Percentiles rank a stretch among this genome's conserved stretches.
These are phyloP conservation scores for Talaromyces funiculosus DNA, from an alignment of 2,329 filamentous ascomycete species.

Conservation along the genomic window DNA sequence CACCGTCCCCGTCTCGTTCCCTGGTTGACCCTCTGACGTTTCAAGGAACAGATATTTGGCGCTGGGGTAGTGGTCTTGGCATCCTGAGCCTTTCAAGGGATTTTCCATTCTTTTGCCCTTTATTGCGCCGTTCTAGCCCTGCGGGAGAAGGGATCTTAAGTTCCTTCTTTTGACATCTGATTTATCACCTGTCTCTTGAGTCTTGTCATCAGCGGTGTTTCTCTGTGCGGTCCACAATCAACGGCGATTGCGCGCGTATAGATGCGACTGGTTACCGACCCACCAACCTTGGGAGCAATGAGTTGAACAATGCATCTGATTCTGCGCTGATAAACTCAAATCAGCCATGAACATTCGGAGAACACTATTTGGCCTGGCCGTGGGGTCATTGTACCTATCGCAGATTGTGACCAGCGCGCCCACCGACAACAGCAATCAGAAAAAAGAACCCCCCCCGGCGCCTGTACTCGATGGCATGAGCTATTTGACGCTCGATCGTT, in stretches of 20 bases:
- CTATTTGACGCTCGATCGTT: conserved; percentile 6
- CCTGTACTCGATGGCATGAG: conserved; percentile 10
- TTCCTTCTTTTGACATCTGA: background rate
- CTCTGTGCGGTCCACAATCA: background rate
- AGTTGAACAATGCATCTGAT: background rate
- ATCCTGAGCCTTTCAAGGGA: conserved; percentile 2
- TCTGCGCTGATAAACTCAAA: background rate
- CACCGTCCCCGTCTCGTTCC: background rate
- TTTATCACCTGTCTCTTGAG: background rate
- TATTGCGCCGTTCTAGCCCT: background rate
- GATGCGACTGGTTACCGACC: background rate
- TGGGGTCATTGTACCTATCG: conserved; percentile 1
- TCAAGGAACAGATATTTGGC: background rate
- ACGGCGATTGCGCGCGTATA: background rate
- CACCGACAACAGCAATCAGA: background rate
- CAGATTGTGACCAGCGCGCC: conserved; percentile 5
- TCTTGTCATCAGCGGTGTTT: background rate
- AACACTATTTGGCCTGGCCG: background rate
- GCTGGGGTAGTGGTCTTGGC: background rate
- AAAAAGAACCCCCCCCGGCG: background rate
- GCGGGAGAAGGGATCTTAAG: background rate
- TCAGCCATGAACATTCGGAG: conserved; percentile 4
- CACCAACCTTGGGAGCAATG: background rate
- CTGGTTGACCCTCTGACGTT: background rate
- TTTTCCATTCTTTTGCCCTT: background rate